Conservation (phyloP, 1,139 yeast species). For the Meyerozyma guilliermondii region DNA sequence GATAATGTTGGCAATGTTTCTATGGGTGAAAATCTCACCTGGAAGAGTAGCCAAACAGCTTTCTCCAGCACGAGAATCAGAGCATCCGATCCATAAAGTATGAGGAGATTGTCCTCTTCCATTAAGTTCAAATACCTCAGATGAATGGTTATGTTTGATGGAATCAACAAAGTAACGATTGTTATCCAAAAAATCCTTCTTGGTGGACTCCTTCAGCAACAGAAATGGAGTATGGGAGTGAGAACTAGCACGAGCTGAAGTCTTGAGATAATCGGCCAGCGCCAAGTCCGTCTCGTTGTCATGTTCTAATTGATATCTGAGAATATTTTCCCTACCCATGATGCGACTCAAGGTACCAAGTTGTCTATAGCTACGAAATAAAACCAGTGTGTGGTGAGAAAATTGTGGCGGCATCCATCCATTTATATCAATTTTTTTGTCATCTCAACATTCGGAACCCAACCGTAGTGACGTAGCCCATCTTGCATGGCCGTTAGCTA, state of each 20-base stretch:
- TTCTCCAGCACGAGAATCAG: constrained; percentile 90
- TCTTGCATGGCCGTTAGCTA: not conserved
- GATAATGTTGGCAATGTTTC: constrained; percentile 86
- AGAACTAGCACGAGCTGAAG: not conserved
- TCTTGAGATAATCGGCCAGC: constrained; percentile 6
- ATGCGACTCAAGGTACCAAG: not conserved
- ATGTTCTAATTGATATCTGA: constrained; percentile 38
- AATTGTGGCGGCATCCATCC: not conserved
- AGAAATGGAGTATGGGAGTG: constrained; percentile 46
- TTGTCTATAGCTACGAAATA: not conserved
- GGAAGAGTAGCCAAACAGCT: constrained; percentile 75
- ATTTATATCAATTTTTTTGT: not conserved
- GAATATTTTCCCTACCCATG: constrained; percentile 44
- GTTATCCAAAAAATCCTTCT: constrained; percentile 62
- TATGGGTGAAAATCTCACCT: constrained; percentile 91
- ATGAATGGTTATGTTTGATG: constrained; percentile 55
- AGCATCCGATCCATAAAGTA: constrained; percentile 93
- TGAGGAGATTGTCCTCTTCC: constrained; percentile 89
- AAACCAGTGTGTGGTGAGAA: not conserved
- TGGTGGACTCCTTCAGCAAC: constrained; percentile 49
- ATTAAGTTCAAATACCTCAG: constrained; percentile 58
- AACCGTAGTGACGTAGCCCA: not conserved
- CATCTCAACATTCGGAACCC: not conserved
- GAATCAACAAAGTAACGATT: constrained; percentile 66
- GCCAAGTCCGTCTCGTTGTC: constrained; percentile 34